Evolutionary conservation across 805 yeast species (phyloP), one percentile per base, ranked within the genome.

Genomic region (Monosporozyma aerobia): DNA sequence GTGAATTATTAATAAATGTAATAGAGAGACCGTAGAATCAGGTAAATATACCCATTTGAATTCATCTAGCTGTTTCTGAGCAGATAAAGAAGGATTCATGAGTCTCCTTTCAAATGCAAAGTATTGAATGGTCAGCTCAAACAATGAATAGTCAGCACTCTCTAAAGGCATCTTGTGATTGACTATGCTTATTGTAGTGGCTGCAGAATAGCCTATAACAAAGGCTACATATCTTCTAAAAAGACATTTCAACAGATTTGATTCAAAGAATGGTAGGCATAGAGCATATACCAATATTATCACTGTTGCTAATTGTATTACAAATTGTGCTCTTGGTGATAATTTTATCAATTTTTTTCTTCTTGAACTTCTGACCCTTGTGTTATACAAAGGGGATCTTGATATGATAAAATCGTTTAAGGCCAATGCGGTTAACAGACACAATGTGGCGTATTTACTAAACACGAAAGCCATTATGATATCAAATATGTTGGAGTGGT

Each of bases 1-100:
- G 54, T 89, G 95, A 47, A 82, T 76, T 16, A 77, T 68, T 10
- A 83, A 56, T 58, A 87, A 90, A 54, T 80, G 80, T 1, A 75
- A 53, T 1, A 85, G 64, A 56, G 85, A 82, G 57, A 81, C 77
- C 8, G 80, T 55, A 16, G 82, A 76, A 3, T 63, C 65, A 9
- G 53, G 46, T 8, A 43, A 14, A 43, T 43, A 43, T 9, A 43
- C 8, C 45, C 45, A 43, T 11, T 29, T 43, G 25, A 23, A 43
- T 23, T 43, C 30, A 23, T 9, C 45, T 23, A 43, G 13, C 11
- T 43, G 45, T 23, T 23, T 23, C 14, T 13, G 9, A 23, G 45
- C 30, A 10, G 45, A 43, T 1, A 23, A 23, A 11, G 45, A 23
- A 11, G 45, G 45, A 13, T 43, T n/a, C 14, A 13, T 7, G 10